These are phyloP conservation scores for Thermochaetoides thermophila DNA, from an alignment of 495 filamentous ascomycete species.

Conservation along the genomic window DNA sequence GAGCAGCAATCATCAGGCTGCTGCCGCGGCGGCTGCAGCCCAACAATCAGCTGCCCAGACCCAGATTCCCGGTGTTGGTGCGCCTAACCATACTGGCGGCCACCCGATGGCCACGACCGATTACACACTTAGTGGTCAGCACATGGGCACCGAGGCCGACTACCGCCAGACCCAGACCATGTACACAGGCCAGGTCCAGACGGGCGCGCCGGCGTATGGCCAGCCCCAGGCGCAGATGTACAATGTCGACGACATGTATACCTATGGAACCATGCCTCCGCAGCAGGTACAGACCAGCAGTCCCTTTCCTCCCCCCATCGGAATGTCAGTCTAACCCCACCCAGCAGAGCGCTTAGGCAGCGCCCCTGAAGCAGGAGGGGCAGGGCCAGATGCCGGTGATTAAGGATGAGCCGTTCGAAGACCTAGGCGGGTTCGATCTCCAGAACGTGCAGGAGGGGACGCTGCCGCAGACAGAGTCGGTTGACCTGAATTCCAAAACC, in stretches of 20 bases:
- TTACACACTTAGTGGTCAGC: slow-evolving; percentile 29
- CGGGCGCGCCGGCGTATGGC: slow-evolving; percentile 54
- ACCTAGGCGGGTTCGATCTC: not conserved
- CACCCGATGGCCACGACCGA: slow-evolving; percentile 46
- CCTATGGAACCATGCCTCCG: slow-evolving; percentile 62
- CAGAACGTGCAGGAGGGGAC: no score
- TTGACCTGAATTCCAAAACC: no score
- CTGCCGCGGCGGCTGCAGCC: slow-evolving; percentile 35
- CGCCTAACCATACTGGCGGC: slow-evolving; percentile 39
- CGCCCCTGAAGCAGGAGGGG: not conserved
- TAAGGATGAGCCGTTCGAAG: not conserved
- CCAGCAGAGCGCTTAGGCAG: slow-evolving; percentile 15
- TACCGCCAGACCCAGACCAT: slow-evolving; percentile 62
- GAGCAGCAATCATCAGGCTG: slow-evolving; percentile 32
- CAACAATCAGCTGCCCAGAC: slow-evolving; percentile 36
- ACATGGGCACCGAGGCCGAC: slow-evolving; percentile 51
- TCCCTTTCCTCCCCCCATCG: no score
- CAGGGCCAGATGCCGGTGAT: not conserved
- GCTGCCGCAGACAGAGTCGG: no score
- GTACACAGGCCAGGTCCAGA: slow-evolving; percentile 64
- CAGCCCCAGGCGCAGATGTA: slow-evolving; percentile 65
- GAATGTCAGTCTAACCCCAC: no score
- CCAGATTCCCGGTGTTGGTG: slow-evolving; percentile 46
- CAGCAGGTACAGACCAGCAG: slow-evolving; percentile 56
- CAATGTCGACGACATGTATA: slow-evolving; percentile 72